Evolutionary conservation across 305 asterid genomes (phyloP).

Genomic region (Solanum chacoense): DNA sequence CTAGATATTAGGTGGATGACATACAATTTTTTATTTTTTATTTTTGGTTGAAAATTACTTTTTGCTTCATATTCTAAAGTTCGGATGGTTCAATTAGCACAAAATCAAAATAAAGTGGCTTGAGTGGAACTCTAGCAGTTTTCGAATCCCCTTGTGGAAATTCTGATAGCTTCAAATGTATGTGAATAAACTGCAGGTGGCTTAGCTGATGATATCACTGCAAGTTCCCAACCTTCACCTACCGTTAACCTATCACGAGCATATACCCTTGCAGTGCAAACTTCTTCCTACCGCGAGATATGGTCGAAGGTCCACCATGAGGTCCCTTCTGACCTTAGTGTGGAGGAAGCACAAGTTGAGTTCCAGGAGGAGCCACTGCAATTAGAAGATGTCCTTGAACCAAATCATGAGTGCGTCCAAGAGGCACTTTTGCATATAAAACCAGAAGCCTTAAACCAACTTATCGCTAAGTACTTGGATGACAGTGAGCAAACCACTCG

Average conservation of each 20-base stretch:
- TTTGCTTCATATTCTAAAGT: neutral
- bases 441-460: conserved; percentile 35
- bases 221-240: conserved; percentile 62
- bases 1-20: neutral
- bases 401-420: conserved; percentile 44
- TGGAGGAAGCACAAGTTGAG: conserved; percentile 22
- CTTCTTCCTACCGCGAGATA: conserved; percentile 62
- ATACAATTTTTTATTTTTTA: conserved; percentile 2
- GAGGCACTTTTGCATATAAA: conserved; percentile 39
- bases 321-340: conserved; percentile 23
- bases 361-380: conserved; percentile 35
- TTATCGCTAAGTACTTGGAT: conserved; percentile 50
- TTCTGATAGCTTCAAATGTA: neutral
- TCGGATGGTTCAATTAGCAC: neutral
- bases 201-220: conserved; percentile 35
- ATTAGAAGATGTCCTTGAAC: conserved; percentile 55
- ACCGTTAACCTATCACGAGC: conserved; percentile 63
- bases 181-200: conserved; percentile 18
- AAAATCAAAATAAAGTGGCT: conserved; percentile 5
- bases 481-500: conserved; percentile 59
- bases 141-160: neutral
- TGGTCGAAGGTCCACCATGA: conserved; percentile 37
- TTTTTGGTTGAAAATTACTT: neutral
- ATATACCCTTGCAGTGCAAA: conserved; percentile 51
- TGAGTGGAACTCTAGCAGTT: conserved; percentile 1